A percentile compares a stretch with the other conserved stretches of the same genome.
These are phyloP conservation scores for Cruciata laevipes DNA, from an alignment of 257 asterid species.

Conservation along the genomic window DNA sequence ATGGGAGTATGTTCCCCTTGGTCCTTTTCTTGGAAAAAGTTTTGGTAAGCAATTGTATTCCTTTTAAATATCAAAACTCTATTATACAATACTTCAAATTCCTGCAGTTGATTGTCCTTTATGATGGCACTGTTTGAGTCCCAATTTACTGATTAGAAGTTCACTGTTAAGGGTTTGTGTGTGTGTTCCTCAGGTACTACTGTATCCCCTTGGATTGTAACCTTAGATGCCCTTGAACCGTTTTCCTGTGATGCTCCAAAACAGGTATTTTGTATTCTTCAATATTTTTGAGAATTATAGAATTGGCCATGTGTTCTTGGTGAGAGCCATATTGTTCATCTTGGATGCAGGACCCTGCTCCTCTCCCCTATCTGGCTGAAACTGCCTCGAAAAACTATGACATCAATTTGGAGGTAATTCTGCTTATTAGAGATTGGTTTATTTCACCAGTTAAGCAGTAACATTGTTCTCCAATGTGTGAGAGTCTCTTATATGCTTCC, in stretches of 20 bases:
- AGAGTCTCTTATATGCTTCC: neutral
- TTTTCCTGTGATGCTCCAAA: conserved; percentile 63
- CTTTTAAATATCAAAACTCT: conserved; percentile 10
- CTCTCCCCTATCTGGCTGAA: conserved; percentile 80
- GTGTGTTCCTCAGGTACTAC: conserved; percentile 59
- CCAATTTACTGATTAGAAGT: neutral
- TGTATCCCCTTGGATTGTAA: conserved; percentile 94
- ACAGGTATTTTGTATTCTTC: conserved; percentile 43
- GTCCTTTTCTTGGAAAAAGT: conserved; percentile 96
- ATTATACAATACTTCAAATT: neutral
- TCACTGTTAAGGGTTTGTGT: conserved; percentile 10
- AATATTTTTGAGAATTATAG: conserved; percentile 8
- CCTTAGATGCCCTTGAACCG: conserved; percentile 73
- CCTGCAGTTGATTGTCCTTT: neutral
- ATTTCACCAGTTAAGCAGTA: neutral
- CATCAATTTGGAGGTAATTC: conserved; percentile 72
- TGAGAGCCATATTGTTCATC: conserved; percentile 1
- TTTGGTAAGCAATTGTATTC: conserved; percentile 51
- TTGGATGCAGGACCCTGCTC: conserved; percentile 68
- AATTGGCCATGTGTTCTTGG: neutral
- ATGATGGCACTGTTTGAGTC: conserved; percentile 1
- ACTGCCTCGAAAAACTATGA: conserved; percentile 76
- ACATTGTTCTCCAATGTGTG: conserved; percentile 4
- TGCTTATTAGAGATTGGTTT: neutral
- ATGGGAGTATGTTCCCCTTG: conserved; percentile 96